These are phyloP conservation scores for Moesziomyces globuligerus DNA, from an alignment of 1,284 basidiomycete genomes.

Conservation along the genomic window DNA sequence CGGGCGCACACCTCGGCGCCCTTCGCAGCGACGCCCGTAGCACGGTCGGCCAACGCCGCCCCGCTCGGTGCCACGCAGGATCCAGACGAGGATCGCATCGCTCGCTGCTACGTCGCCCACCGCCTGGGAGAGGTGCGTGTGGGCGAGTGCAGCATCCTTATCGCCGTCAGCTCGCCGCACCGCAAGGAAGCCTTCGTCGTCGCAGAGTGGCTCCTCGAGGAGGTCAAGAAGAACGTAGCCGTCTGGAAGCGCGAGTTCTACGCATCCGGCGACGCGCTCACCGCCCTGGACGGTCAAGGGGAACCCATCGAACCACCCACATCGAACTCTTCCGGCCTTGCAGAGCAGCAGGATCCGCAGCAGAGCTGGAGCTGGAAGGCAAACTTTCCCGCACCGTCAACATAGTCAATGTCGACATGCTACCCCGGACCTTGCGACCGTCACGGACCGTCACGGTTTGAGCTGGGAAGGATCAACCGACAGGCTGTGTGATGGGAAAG, in stretches of 20 bases:
- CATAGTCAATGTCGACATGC: background rate
- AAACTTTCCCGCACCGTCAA: constrained; percentile 31
- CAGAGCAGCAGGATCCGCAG: background rate
- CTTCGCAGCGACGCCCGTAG: constrained; percentile 9
- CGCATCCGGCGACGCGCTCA: constrained; percentile 13
- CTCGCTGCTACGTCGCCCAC: constrained; percentile 75
- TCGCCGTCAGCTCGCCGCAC: constrained; percentile 86
- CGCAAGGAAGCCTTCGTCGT: constrained; percentile 81
- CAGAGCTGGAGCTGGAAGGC: constrained; percentile 40
- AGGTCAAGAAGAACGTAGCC: constrained; percentile 81
- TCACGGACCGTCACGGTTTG: too few relatives aligned
- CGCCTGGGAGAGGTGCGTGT: constrained; percentile 82
- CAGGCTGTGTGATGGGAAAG: too few relatives aligned
- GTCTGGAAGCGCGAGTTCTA: constrained; percentile 87
- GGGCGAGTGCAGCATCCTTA: constrained; percentile 82
- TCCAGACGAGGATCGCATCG: constrained; percentile 15
- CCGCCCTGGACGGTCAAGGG: constrained; percentile 22
- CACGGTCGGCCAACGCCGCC: constrained; percentile 16
- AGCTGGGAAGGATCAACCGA: too few relatives aligned
- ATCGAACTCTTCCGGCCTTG: background rate
- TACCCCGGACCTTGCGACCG: too few relatives aligned
- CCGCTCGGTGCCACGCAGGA: background rate
- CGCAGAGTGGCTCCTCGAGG: constrained; percentile 83
- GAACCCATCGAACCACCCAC: constrained; percentile 2
- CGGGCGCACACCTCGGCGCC: constrained; percentile 29